Percentiles rank a stretch among this genome's conserved stretches.
phyloP scores from a whole-genome alignment of 2,329 filamentous ascomycete genomes.

The Colletotrichum phormii region DNA sequence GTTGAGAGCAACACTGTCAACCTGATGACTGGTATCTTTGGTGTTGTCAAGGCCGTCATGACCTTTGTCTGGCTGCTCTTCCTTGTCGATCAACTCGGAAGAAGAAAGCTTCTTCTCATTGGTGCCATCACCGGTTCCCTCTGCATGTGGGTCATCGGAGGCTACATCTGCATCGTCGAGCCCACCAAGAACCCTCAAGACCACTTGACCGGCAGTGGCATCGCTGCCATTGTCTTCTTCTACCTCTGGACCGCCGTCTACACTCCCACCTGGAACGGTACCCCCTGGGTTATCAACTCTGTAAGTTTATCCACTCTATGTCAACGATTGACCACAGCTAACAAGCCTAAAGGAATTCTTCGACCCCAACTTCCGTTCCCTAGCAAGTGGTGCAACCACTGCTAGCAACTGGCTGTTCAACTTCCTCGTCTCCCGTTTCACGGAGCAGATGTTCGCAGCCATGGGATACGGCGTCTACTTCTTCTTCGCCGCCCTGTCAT shows the following conservation, averaged over 20 bases:
- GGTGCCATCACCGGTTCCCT: slow-evolving; percentile 68
- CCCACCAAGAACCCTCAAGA: slow-evolving; percentile 46
- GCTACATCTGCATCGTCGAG: slow-evolving; percentile 61
- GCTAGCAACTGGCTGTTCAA: slow-evolving; percentile 69
- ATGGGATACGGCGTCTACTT: slow-evolving; percentile 65
- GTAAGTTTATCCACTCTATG: not conserved
- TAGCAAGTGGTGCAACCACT: slow-evolving; percentile 70
- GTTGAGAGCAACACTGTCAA: slow-evolving; percentile 29
- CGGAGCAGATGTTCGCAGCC: slow-evolving; percentile 59
- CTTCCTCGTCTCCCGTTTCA: slow-evolving; percentile 67
- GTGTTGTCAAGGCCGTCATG: slow-evolving; percentile 73
- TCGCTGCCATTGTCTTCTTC: slow-evolving; percentile 73
- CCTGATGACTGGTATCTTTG: slow-evolving; percentile 75
- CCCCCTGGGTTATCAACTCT: slow-evolving; percentile 70
- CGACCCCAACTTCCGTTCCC: slow-evolving; percentile 50
- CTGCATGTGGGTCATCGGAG: slow-evolving; percentile 72
- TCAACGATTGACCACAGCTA: not conserved
- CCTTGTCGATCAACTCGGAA: slow-evolving; percentile 67
- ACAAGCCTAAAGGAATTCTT: slow-evolving; percentile 64
- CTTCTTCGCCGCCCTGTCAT: slow-evolving; percentile 64
- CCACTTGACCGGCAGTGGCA: slow-evolving; percentile 57
- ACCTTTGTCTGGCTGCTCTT: slow-evolving; percentile 74
- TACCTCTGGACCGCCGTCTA: slow-evolving; percentile 70
- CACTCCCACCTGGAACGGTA: slow-evolving; percentile 70
- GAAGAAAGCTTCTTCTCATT: slow-evolving; percentile 65